These are phyloP conservation scores for Aspergillus pseudotamarii DNA, from an alignment of 2,329 filamentous ascomycete genomes.

Conservation along the genomic window DNA sequence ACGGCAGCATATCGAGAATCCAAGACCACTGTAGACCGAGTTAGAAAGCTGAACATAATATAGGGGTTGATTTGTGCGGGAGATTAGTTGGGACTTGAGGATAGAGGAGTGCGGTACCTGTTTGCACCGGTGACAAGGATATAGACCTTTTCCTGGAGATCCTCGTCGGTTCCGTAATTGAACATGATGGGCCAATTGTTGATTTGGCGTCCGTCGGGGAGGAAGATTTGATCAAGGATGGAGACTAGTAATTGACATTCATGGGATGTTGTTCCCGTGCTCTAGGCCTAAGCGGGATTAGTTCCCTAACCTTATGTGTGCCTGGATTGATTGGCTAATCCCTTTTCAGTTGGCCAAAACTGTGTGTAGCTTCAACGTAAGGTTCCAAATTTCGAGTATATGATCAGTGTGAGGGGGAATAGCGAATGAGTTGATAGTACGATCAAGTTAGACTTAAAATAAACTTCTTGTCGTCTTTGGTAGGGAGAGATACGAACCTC, in stretches of 20 bases:
- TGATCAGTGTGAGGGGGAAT: too few relatives aligned
- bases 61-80: neutral
- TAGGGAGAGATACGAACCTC: too few relatives aligned
- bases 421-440: too few relatives aligned
- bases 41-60: conserved; percentile 9
- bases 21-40: conserved; percentile 69
- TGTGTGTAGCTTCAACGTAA: too few relatives aligned
- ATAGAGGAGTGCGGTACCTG: conserved; percentile 60
- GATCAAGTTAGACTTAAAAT: too few relatives aligned
- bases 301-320: neutral
- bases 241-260: neutral
- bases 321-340: neutral
- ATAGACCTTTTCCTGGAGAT: conserved; percentile 32
- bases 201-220: neutral
- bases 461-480: too few relatives aligned
- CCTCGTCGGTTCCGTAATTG: conserved; percentile 8
- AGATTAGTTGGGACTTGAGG: neutral
- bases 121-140: conserved; percentile 84
- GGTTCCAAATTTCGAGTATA: too few relatives aligned
- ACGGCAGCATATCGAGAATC: conserved; percentile 79
- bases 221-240: neutral
- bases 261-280: neutral
- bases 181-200: conserved; percentile 18
- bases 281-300: neutral
- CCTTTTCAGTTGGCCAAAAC: neutral